A percentile compares a stretch with the other conserved stretches of the same genome.
These are phyloP conservation scores for Sordariomycetes sp. DNA, from an alignment of 2,329 filamentous ascomycete genomes.

Conservation along the genomic window DNA sequence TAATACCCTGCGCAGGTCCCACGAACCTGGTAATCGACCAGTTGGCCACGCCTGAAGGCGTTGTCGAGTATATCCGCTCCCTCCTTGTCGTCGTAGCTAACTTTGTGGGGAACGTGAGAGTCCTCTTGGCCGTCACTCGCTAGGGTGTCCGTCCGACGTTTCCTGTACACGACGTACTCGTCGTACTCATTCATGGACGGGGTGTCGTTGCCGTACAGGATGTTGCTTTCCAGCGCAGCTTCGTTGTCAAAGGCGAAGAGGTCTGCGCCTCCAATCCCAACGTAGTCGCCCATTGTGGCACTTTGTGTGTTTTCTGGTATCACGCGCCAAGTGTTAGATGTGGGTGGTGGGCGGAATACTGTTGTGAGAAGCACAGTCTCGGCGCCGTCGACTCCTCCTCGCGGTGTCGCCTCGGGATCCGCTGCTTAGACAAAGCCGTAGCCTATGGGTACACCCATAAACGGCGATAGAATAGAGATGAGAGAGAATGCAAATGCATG, in stretches of 20 bases:
- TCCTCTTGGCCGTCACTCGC: conserved; percentile 7
- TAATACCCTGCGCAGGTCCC: too few species aligned
- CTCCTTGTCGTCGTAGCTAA: conserved; percentile 17
- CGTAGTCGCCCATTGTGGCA: not conserved
- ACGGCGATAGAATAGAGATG: not conserved
- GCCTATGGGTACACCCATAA: not conserved
- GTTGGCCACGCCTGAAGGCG: conserved; percentile 18
- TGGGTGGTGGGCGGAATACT: not conserved
- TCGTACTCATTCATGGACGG: conserved; percentile 24
- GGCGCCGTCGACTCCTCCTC: not conserved
- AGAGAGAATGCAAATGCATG: not conserved
- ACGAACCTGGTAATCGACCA: conserved; percentile 18
- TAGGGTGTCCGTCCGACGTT: conserved; percentile 9
- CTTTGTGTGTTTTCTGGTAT: not conserved
- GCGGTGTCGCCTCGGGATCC: not conserved
- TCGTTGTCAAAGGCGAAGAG: conserved; percentile 25
- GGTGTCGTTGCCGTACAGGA: conserved; percentile 16
- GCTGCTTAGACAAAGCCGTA: too few species aligned
- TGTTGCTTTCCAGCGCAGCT: conserved; percentile 19
- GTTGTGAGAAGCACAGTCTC: not conserved
- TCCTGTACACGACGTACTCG: conserved; percentile 24
- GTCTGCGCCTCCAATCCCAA: conserved; percentile 14
- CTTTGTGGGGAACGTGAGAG: conserved; percentile 20
- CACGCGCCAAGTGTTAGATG: not conserved
- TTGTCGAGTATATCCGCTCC: conserved; percentile 20